Conservation (phyloP, 2,329 filamentous ascomycete species). For the Pseudonectria foliicola region DNA sequence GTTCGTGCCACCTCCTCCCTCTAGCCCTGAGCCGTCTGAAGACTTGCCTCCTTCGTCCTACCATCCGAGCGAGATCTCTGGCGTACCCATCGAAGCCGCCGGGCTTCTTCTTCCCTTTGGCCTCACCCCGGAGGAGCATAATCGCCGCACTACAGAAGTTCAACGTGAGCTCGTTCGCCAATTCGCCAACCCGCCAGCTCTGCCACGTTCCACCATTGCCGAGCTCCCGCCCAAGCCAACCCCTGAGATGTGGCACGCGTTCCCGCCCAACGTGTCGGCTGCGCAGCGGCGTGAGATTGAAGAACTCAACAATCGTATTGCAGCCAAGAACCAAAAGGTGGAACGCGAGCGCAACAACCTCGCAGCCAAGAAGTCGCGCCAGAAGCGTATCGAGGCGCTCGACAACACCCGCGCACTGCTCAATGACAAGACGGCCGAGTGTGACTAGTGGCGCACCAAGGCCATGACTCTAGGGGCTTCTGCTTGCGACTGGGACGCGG, state of each 20-base stretch:
- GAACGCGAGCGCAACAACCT: constrained; percentile 30
- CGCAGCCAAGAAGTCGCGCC: constrained; percentile 30
- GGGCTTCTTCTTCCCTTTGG: constrained; percentile 14
- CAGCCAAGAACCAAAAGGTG: constrained; percentile 14
- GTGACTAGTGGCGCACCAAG: constrained; percentile 22
- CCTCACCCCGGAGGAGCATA: constrained; percentile 10
- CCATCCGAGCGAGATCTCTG: background rate
- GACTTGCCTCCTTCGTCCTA: background rate
- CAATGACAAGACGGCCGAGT: constrained; percentile 18
- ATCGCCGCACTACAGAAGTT: constrained; percentile 13
- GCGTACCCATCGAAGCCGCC: constrained; percentile 4
- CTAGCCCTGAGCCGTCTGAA: too few relatives aligned
- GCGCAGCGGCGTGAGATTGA: constrained; percentile 9
- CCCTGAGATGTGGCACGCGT: constrained; percentile 10
- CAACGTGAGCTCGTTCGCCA: constrained; percentile 17
- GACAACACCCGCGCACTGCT: constrained; percentile 14
- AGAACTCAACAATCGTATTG: constrained; percentile 21
- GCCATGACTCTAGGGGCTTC: constrained; percentile 18
- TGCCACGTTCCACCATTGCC: constrained; percentile 19
- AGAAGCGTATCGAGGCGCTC: constrained; percentile 23
- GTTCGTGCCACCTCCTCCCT: too few relatives aligned
- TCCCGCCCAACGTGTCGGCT: constrained; percentile 10
- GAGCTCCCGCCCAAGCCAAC: constrained; percentile 22
- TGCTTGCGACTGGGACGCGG: constrained; percentile 12
- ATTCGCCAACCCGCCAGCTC: constrained; percentile 17